Base-by-base conservation (phyloP, 805 yeast species). In the Pichia pseudocactophila region DNA sequence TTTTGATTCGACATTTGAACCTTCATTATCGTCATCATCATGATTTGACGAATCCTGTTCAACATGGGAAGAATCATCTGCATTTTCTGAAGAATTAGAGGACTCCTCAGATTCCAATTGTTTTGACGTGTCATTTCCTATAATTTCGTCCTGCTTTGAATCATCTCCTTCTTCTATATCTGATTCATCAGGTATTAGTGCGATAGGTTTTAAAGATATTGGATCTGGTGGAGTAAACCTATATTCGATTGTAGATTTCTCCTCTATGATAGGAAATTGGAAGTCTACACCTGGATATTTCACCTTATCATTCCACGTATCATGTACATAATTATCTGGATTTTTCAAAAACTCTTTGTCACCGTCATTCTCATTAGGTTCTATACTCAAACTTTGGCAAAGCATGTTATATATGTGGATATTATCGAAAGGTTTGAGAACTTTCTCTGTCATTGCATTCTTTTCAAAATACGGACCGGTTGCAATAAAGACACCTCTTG, bases 401-500 rank as follows among this genome's bases (percentile, higher is more conserved):
- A 89, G 45, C 19, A 89, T 69, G 50, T 80, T 76, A 61, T 86
- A 89, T 5, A 89, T 69, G 46, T 87, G 84, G 12, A 73, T 66
- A 57, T 87, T 90, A 10, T 69, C 63, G 53, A 89, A 82, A 4
- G 96, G 95, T 47, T 64, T 58, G 18, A 76, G 64, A 50, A 65
- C 65, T 41, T 48, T 48, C 11, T 28, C 15, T 4, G 15, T 4
- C 15, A 11, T n/a, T 28, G 31, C 6, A 8, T 51, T 48, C 16
- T 68, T 60, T 32, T 57, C 62, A 4, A 89, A 88, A 54, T 71
- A 83, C 0, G 96, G 96, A 0, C 97, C 97, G 2, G 70, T 59
- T 0, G 82, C 95, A 33, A 86, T 52, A 57, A 90, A 89, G 9
- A 85, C 52, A 0, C 95, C 88, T 39, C 95, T 65, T 96, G 88